These are phyloP conservation scores for Rutstroemia sp. DNA, from an alignment of 2,329 filamentous ascomycete genomes.

Conservation along the genomic window DNA sequence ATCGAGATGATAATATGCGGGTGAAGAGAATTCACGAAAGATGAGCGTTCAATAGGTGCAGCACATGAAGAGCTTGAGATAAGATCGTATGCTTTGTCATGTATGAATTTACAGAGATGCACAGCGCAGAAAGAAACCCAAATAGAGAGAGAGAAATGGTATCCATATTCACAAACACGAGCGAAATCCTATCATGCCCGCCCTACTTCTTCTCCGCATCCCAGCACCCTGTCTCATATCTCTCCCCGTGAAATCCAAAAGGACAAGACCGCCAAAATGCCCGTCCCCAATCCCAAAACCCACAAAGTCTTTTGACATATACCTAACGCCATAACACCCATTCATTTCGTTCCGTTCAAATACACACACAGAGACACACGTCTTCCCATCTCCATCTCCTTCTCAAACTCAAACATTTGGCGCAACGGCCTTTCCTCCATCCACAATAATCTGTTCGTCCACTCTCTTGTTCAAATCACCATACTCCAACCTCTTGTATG, in stretches of 20 bases:
- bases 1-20: too few species aligned
- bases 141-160: background rate
- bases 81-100: too few species aligned
- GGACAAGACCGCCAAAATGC: too few species aligned
- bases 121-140: background rate
- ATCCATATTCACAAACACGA: background rate
- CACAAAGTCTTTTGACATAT: too few species aligned
- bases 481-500: conserved; percentile 83
- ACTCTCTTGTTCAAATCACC: conserved; percentile 45
- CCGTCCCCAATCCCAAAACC: too few species aligned
- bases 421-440: conserved; percentile 39
- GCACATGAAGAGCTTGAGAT: too few species aligned
- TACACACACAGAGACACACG: background rate
- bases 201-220: background rate
- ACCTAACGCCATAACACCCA: too few species aligned
- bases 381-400: background rate
- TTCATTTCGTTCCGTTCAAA: background rate
- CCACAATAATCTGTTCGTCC: conserved; percentile 60
- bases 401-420: background rate
- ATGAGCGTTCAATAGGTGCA: too few species aligned
- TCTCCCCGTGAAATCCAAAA: too few species aligned
- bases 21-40: too few species aligned
- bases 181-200: background rate
- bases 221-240: background rate
- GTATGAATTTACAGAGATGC: too few species aligned